Percentiles rank a stretch among this genome's conserved stretches.
phyloP scores from a whole-genome alignment of 192 early-diverging fungal species.

The Rhizophagus prolifer region DNA sequence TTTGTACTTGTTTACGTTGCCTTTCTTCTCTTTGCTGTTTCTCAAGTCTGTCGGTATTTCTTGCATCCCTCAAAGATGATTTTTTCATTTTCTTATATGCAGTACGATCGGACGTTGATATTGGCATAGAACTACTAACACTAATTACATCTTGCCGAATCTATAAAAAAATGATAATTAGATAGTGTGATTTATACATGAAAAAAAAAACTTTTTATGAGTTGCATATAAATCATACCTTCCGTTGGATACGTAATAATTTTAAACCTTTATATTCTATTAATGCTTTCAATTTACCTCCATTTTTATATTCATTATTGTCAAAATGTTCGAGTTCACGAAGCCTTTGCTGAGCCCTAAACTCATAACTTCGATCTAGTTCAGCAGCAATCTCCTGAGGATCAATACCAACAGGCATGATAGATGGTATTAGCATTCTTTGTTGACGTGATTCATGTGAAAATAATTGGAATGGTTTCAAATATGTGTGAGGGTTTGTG shows the following conservation, averaged over 20 bases:
- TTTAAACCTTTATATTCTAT: not conserved
- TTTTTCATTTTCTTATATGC: conserved; percentile 80
- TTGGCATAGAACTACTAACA: conserved; percentile 70
- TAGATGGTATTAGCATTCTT: conserved; percentile 69
- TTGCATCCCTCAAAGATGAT: conserved; percentile 78
- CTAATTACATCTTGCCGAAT: conserved; percentile 74
- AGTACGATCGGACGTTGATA: conserved; percentile 79
- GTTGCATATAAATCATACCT: conserved; percentile 59
- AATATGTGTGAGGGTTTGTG: conserved; percentile 57
- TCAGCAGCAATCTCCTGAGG: conserved; percentile 72
- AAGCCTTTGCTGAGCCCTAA: conserved; percentile 76
- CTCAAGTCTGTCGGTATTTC: conserved; percentile 88
- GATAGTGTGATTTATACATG: too few relatives aligned
- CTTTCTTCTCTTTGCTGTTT: conserved; percentile 84
- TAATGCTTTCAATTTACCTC: not conserved
- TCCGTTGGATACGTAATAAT: not conserved
- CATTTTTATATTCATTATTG: not conserved
- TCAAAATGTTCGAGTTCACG: conserved; percentile 60
- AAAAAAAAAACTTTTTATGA: too few relatives aligned
- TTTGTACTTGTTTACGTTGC: conserved; percentile 81
- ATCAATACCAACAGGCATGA: conserved; percentile 79
- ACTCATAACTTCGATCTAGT: conserved; percentile 67
- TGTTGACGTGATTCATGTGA: conserved; percentile 61
- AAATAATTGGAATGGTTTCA: conserved; percentile 53
- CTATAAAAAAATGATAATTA: conserved; percentile 28